These are phyloP conservation scores for Boeremia lycopersici DNA, from an alignment of 2,329 filamentous ascomycete species.

Conservation along the genomic window DNA sequence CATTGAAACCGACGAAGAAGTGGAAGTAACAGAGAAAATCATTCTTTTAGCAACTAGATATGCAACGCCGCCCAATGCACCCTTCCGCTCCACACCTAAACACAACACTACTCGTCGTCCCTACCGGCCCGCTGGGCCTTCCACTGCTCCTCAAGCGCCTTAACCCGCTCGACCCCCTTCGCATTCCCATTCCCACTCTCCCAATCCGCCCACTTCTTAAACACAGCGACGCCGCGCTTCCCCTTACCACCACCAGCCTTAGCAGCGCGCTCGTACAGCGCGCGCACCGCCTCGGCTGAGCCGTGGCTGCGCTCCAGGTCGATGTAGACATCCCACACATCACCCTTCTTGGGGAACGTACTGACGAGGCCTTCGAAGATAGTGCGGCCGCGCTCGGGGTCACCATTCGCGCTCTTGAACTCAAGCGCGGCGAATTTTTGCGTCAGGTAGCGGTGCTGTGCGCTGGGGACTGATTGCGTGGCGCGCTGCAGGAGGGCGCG, in stretches of 20 bases:
- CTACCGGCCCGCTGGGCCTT: conserved; percentile 54
- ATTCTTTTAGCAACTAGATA: conserved; percentile 12
- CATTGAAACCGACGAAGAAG: background rate
- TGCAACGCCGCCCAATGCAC: conserved; percentile 17
- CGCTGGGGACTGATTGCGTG: conserved; percentile 76
- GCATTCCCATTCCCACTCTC: conserved; percentile 73
- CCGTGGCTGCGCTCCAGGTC: conserved; percentile 76
- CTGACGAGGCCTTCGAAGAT: conserved; percentile 88
- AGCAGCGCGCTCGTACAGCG: conserved; percentile 81
- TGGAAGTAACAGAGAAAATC: background rate
- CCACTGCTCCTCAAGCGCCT: conserved; percentile 73
- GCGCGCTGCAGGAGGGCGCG: conserved; percentile 82
- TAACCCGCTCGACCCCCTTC: conserved; percentile 73
- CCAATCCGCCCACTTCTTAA: conserved; percentile 89
- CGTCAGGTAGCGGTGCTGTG: conserved; percentile 75
- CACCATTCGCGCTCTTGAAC: conserved; percentile 81
- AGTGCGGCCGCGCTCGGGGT: conserved; percentile 89
- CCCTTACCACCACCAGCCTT: conserved; percentile 70
- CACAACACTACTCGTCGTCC: conserved; percentile 17
- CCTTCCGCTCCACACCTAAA: background rate
- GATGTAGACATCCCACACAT: conserved; percentile 90
- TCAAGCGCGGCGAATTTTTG: conserved; percentile 90
- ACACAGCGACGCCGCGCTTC: conserved; percentile 83
- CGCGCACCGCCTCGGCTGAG: conserved; percentile 65
- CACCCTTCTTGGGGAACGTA: conserved; percentile 85